Evolutionary conservation across 140 eudicot genomes (phyloP), one percentile per base, ranked within the genome.

Genomic region (Flaveria floridana): DNA sequence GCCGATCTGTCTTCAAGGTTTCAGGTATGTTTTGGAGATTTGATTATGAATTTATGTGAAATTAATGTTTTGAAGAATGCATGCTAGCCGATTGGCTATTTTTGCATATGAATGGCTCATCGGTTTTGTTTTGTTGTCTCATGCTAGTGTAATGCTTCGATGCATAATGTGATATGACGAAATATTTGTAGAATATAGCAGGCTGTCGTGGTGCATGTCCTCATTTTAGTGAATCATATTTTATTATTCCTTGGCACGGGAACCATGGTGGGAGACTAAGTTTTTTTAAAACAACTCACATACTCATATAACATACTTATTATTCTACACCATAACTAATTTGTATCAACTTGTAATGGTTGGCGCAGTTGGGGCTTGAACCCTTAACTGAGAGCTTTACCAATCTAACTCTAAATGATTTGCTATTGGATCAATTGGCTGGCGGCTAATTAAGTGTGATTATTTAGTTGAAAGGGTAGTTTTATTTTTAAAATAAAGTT

Each of bases 1-100:
- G 68, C 47, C 69, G 77, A 68, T 75, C 53, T n/a, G 70, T 75
- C 59, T 69, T 69, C 80, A 80, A 58, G 73, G 72, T 68, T 68
- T 61, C 65, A 65, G 84, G 84, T 80, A 75, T 48, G 76, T 80
- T 73, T 70, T 13, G 13, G 37, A 19, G 8, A 23, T 16, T 42
- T 34, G 11, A 44, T 12, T 69, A 21, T 74, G 73, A 78, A 64
- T 48, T 34, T 15, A 57, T 80, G 59, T 7, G 51, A 37, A 68
- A 44, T 61, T 74, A 53, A 52, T 39, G 50, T 0, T 51, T 20
- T 73, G 71, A 73, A 65, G 61, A 51, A 47, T 57, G n/a, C 42
- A 7, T 51, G 53, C 41, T n/a, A 51, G 53, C 28, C 26, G 20
- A 13, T 65, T 13, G 44, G 65, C 26, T 15, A 0, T 52, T 52